Evolutionary conservation across 2,329 filamentous ascomycete species (phyloP).

Genomic region (Exophiala phaeomuriformis): DNA sequence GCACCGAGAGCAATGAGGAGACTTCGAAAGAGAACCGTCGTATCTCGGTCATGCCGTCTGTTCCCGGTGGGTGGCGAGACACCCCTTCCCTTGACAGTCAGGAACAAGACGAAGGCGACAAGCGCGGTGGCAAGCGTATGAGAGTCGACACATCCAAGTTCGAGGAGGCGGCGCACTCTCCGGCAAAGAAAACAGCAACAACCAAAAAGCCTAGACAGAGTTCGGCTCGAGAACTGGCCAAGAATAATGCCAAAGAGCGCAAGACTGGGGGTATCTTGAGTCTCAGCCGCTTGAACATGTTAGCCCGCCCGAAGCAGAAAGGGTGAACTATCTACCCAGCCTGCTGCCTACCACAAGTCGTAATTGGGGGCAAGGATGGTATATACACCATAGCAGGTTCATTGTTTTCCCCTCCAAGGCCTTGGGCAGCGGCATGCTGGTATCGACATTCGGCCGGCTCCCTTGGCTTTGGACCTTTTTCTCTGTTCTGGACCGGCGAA

Average conservation of each 20-base stretch:
- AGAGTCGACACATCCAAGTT: not conserved
- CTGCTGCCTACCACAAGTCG: no score
- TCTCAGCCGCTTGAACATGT: slow-evolving; percentile 43
- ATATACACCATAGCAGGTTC: no score
- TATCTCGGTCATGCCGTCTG: slow-evolving; percentile 17
- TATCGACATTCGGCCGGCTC: no score
- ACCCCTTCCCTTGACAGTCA: slow-evolving; percentile 10
- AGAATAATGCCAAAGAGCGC: slow-evolving; percentile 21
- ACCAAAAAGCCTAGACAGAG: slow-evolving; percentile 19
- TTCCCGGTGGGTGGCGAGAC: slow-evolving; percentile 26
- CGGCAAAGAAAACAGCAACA: slow-evolving; percentile 6
- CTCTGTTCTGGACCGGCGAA: no score
- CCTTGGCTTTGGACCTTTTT: no score
- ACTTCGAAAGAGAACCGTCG: slow-evolving; percentile 24
- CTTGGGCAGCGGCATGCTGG: no score
- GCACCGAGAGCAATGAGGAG: slow-evolving; percentile 18
- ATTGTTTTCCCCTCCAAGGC: no score
- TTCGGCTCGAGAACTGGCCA: slow-evolving; percentile 23
- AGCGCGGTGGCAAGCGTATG: slow-evolving; percentile 21
- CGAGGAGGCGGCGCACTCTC: slow-evolving; percentile 9
- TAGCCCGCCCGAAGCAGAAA: slow-evolving; percentile 40
- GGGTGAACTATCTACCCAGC: slow-evolving; percentile 1
- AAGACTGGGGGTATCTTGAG: slow-evolving; percentile 32
- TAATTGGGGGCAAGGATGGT: no score
- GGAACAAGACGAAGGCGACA: slow-evolving; percentile 24